Evolutionary conservation across 345 rosid species (phyloP).

Genomic region (Erysimum cheiranthoides): DNA sequence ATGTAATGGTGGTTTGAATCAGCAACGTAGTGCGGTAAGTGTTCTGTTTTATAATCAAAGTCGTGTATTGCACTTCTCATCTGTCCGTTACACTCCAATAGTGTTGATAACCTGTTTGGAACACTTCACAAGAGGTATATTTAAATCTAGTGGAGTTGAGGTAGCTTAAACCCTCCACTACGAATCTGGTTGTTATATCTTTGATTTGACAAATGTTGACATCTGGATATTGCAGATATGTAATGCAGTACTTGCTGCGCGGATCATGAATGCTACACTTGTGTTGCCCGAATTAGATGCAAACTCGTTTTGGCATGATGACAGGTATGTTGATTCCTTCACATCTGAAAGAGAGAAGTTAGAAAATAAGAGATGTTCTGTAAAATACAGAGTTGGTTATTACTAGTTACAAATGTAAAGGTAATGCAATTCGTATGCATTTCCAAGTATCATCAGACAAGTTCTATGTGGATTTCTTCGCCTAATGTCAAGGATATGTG

Average conservation of each 20-base stretch:
- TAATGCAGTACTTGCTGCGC: slow-evolving; percentile 99
- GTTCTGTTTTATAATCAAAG: background rate
- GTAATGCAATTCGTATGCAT: slow-evolving; percentile 6
- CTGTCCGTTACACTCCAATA: slow-evolving; percentile 6
- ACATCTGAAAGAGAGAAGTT: slow-evolving; percentile 24
- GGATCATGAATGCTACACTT: slow-evolving; percentile 99
- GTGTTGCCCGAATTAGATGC: slow-evolving; percentile 97
- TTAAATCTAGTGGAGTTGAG: slow-evolving; percentile 10
- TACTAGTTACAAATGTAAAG: background rate
- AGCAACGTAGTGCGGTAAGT: slow-evolving; percentile 97
- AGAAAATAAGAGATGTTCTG: background rate
- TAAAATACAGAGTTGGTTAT: background rate
- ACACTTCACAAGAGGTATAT: background rate
- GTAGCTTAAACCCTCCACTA: slow-evolving; percentile 3
- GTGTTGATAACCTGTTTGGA: background rate
- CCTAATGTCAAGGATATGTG: slow-evolving; percentile 12
- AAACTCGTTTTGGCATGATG: slow-evolving; percentile 99
- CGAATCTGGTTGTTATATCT: slow-evolving; percentile 17
- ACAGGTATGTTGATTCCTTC: slow-evolving; percentile 61
- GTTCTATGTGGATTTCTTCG: slow-evolving; percentile 4
- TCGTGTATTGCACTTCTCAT: slow-evolving; percentile 9
- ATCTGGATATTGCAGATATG: slow-evolving; percentile 67
- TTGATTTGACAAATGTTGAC: slow-evolving; percentile 24
- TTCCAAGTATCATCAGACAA: slow-evolving; percentile 13
- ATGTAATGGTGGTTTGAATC: slow-evolving; percentile 97